phyloP scores from a whole-genome alignment of 805 yeast species.

The Suhomyces prunicola region DNA sequence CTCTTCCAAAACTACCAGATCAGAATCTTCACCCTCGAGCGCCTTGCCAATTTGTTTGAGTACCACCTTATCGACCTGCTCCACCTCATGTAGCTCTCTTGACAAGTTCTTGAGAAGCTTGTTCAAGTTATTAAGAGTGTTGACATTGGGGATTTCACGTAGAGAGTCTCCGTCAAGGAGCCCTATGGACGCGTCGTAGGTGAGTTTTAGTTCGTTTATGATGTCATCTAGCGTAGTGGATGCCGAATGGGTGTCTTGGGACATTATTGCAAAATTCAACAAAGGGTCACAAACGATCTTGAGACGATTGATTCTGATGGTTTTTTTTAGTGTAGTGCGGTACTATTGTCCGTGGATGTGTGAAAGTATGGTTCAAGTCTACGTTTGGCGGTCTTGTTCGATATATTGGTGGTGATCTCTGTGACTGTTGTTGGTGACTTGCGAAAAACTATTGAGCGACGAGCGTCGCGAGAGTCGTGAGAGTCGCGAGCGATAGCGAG shows the following conservation, averaged over 20 bases:
- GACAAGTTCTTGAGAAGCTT: constrained; percentile 40
- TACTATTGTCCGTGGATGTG: background rate
- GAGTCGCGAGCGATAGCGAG: background rate
- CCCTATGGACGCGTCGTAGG: constrained; percentile 60
- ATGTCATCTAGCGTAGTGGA: constrained; percentile 49
- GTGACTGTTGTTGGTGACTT: background rate
- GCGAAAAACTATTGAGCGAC: background rate
- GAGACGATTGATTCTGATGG: background rate
- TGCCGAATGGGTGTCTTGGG: constrained; percentile 20
- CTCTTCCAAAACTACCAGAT: constrained; percentile 3
- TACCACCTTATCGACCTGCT: constrained; percentile 27
- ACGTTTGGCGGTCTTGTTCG: background rate
- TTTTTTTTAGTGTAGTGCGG: background rate
- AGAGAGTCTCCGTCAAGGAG: constrained; percentile 57
- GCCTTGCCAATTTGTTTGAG: constrained; percentile 17
- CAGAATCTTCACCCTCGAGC: constrained; percentile 1
- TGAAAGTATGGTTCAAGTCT: background rate
- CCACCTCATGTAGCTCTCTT: constrained; percentile 34
- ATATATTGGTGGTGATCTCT: background rate
- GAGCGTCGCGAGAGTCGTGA: background rate
- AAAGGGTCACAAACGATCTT: background rate
- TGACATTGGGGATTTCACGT: constrained; percentile 39
- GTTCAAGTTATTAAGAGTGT: constrained; percentile 43
- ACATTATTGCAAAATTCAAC: background rate
- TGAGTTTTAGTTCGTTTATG: constrained; percentile 48